Base-by-base conservation (phyloP, 805 yeast genomes). In the Zygosaccharomyces pseudorouxii region DNA sequence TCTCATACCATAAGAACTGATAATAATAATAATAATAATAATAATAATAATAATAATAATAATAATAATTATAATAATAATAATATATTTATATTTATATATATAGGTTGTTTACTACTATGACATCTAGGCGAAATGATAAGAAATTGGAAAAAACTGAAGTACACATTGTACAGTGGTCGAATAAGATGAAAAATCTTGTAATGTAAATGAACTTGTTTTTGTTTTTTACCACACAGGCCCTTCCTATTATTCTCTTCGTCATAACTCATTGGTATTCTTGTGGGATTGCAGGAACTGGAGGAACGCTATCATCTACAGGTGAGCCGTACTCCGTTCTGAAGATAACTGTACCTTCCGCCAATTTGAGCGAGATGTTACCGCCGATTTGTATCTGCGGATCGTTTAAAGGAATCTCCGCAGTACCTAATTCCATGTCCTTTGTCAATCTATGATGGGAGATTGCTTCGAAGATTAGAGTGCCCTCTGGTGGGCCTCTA, bases 361-460 rank as follows among this genome's bases (percentile, higher is more conserved):
- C 65, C 12, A 67, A 36, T 46, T 59, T 62, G 7, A 65, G 47
- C 7, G 69, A 55, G 12, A 65, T 47, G 44, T 64, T 64, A 9
- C 65, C 67, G 14, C 57, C 62, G 25, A 56, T 58, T 38, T 57
- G 62, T 5, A 67, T 57, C 37, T 63, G 65, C 3, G 69, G 63
- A 35, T 82, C 82, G 36, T 68, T 59, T 53, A 86, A 68, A 10
- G 69, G 66, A 27, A 88, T 57, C 33, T 78, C 71, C 7, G 80
- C 81, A 41, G 73, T 73, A 10, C 85, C 95, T 36, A 89, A 47
- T 48, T 79, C 86, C 23, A 72, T 70, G 55, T 79, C 83, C 60
- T 84, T 82, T 33, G 95, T 89, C 56, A 90, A 76, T 2, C 80
- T 76, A 63, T 86, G 93, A 59, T 79, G 85, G 29, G 82, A 80